These are phyloP conservation scores for Gossypium ekmanianum DNA, from an alignment of 345 rosid genomes.

Conservation along the genomic window DNA sequence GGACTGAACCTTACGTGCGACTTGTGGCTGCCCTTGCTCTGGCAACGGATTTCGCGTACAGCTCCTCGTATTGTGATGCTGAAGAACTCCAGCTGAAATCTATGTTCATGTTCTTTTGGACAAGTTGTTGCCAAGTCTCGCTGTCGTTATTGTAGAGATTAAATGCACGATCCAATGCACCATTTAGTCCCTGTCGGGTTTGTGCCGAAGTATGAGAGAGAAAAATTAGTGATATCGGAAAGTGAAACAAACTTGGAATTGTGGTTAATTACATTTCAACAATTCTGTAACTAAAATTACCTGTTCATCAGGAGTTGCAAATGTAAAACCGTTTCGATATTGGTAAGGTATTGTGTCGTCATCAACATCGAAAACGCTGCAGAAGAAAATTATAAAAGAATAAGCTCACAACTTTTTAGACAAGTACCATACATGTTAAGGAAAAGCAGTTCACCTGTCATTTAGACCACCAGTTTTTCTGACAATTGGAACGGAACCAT, in stretches of 20 bases:
- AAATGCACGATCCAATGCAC: constrained; percentile 72
- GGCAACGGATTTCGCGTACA: constrained; percentile 61
- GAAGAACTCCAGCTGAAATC: constrained; percentile 90
- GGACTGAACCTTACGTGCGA: constrained; percentile 24
- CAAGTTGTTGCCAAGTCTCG: constrained; percentile 63
- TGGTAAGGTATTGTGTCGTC: constrained; percentile 70
- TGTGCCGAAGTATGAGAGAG: neutral
- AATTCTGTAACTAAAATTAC: constrained; percentile 25
- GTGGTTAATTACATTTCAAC: neutral
- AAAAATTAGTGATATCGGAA: neutral
- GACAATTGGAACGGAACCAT: constrained; percentile 79
- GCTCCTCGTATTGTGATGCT: constrained; percentile 76
- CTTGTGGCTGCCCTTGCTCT: constrained; percentile 52
- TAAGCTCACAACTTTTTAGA: constrained; percentile 10
- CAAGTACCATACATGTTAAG: neutral
- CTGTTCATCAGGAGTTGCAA: constrained; percentile 71
- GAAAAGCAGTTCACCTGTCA: constrained; percentile 59
- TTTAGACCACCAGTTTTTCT: constrained; percentile 92
- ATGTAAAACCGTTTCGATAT: constrained; percentile 73
- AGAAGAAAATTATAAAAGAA: constrained; percentile 11
- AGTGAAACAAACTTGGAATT: neutral
- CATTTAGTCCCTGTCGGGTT: constrained; percentile 49
- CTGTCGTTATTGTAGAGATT: constrained; percentile 46
- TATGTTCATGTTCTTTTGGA: constrained; percentile 66
- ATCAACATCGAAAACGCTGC: constrained; percentile 78